Evolutionary conservation across 1,284 basidiomycete genomes (phyloP).

Genomic region (Cerioporus squamosus): DNA sequence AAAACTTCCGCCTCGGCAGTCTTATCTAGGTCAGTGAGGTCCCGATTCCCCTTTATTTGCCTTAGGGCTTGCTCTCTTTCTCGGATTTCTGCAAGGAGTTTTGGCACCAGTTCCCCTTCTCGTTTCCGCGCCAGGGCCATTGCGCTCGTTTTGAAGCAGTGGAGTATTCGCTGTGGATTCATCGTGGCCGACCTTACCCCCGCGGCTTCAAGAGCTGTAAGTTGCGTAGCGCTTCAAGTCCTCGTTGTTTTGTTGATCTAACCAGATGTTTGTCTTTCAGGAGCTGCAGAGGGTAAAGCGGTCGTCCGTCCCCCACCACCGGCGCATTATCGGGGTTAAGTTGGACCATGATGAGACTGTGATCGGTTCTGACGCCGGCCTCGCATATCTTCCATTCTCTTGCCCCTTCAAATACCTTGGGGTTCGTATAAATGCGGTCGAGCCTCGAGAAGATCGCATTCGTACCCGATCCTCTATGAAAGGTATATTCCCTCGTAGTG

Average conservation of each 20-base stretch:
- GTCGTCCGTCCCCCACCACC: constrained; percentile 36
- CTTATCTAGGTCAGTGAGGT: neutral
- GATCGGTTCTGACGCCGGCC: neutral
- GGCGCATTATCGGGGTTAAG: constrained; percentile 28
- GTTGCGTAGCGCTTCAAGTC: neutral
- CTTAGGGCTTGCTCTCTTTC: neutral
- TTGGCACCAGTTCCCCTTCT: neutral
- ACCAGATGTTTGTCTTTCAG: constrained; percentile 27
- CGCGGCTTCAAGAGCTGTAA: too few relatives aligned
- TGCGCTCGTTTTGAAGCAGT: neutral
- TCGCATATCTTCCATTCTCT: constrained; percentile 32
- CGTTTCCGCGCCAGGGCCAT: neutral
- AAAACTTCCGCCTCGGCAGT: neutral
- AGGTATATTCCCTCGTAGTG: constrained; percentile 28
- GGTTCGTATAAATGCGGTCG: constrained; percentile 39
- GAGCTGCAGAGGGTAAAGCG: constrained; percentile 29
- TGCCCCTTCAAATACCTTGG: neutral
- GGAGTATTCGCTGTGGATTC: too few relatives aligned
- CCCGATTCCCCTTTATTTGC: neutral
- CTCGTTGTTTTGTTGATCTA: neutral
- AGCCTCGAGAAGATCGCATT: constrained; percentile 33
- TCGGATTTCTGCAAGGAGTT: neutral
- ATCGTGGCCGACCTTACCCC: too few relatives aligned
- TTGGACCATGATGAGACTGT: constrained; percentile 29
- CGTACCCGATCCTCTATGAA: constrained; percentile 13